phyloP scores from a whole-genome alignment of 208 protist species.

The Wallacemonas sp. region DNA sequence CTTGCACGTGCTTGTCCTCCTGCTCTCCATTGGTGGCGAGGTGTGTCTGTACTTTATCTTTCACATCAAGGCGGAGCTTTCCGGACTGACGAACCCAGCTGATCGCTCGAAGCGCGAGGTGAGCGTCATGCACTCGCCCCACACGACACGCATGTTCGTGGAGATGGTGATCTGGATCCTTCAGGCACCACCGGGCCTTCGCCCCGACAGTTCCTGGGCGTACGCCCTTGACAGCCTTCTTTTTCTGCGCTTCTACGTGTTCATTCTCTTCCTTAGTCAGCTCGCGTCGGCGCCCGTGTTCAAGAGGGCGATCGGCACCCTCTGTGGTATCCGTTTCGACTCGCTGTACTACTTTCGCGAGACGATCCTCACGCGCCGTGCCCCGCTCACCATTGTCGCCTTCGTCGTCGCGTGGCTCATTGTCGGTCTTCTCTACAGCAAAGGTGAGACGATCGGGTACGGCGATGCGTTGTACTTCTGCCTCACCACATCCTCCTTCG shows the following conservation, averaged over 20 bases:
- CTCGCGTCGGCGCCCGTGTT: conserved; percentile 35
- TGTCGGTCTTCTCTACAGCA: conserved; percentile 44
- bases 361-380: conserved; percentile 25
- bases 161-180: conserved; percentile 77
- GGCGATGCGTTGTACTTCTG: conserved; percentile 56
- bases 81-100: conserved; percentile 47
- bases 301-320: conserved; percentile 38
- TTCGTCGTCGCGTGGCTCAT: conserved; percentile 30
- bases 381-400: conserved; percentile 16
- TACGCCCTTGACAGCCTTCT: conserved; percentile 52
- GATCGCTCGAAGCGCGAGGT: conserved; percentile 6
- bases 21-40: conserved; percentile 44
- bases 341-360: conserved; percentile 34
- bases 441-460: conserved; percentile 38
- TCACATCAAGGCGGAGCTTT: conserved; percentile 49
- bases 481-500: conserved; percentile 42
- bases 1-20: conserved; percentile 47
- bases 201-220: conserved; percentile 15
- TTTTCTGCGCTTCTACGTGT: conserved; percentile 64
- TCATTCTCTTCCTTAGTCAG: conserved; percentile 47
- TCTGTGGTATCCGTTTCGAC: conserved; percentile 45
- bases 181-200: conserved; percentile 49
- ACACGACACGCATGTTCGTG: conserved; percentile 23
- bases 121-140: conserved; percentile 57
- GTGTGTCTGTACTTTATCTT: conserved; percentile 51